Base-by-base conservation (phyloP, 2,329 filamentous ascomycete genomes). In the Fusarium domesticum region DNA sequence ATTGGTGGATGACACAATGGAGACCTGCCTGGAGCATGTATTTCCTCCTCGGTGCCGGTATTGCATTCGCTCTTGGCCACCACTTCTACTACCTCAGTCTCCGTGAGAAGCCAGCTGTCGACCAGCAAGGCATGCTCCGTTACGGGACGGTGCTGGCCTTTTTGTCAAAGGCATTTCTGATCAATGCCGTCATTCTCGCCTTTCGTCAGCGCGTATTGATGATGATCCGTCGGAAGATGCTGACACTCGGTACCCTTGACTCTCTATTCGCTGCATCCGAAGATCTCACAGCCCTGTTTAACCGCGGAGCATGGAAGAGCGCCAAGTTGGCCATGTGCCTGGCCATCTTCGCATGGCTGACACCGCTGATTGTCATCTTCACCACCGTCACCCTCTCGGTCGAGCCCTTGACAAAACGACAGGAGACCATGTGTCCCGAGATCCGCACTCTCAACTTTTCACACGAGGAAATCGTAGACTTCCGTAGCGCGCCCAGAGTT, bases 171-270 rank as follows among this genome's bases (percentile, higher is more conserved):
- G 57, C 57, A 5, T 59, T 49, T 25, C 48, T 60, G n/a, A 51
- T 57, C 10, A 58, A 52, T 6, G 53, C 57, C 2, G 57, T 55
- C 8, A 53, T 60, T 3, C 37, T 60, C 2, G 57, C 57, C 7
- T 58, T 58, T 28, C 57, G 54, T 14, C 57, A 60, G 15, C 44
- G 54, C 15, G 57, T 58, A 4, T 46, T 59, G 40, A 55, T 57
- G 57, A 57, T 58, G 53, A 57, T 60, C 25, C 55, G 57, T n/a
- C 53, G 51, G 36, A 60, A 58, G 40, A 56, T 58, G 36, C 51
- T 60, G 12, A 54, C 51, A 14, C 40, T 60, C 7, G 50, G 47
- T 6, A 59, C 57, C 6, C 55, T 60, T 16, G 57, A 60, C 47
- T 60, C 57, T 0, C 55, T 60, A 6, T 60, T 60, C 16, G 55